A percentile compares a stretch with the other conserved stretches of the same genome.
Evolutionary conservation across 2,329 filamentous ascomycete species (phyloP).

Genomic region (Penicillium sp.): DNA sequence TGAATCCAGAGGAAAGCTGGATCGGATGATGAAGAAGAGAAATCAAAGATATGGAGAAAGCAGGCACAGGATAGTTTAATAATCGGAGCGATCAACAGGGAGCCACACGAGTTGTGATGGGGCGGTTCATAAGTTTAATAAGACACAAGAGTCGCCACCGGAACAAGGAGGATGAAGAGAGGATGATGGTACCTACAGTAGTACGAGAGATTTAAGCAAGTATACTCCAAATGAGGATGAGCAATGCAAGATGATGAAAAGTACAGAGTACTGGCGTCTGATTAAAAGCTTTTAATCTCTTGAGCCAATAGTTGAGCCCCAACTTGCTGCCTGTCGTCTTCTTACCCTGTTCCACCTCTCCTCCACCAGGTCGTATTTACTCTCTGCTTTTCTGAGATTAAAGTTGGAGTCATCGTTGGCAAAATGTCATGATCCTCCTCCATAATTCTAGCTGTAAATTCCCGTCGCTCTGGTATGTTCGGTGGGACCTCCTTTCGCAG

Average conservation of each 20-base stretch:
- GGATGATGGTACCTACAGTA: conserved; percentile 1
- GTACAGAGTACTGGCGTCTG: too few species aligned
- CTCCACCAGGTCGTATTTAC: neutral
- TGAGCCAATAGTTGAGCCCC: neutral
- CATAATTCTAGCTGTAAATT: conserved; percentile 9
- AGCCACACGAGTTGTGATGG: conserved; percentile 8
- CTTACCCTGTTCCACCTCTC: neutral
- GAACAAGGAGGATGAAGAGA: conserved; percentile 1
- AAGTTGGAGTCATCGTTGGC: neutral
- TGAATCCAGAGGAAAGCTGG: neutral
- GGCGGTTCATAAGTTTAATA: conserved; percentile 11
- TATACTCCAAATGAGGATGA: neutral
- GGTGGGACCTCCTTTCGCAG: conserved; percentile 7
- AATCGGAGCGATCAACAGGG: conserved; percentile 9
- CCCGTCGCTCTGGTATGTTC: conserved; percentile 16
- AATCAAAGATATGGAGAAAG: neutral
- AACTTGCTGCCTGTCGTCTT: conserved; percentile 5
- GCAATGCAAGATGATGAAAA: conserved; percentile 6
- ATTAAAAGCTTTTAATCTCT: neutral
- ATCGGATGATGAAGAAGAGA: neutral
- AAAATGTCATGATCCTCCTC: conserved; percentile 1
- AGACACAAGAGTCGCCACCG: conserved; percentile 16
- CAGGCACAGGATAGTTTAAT: conserved; percentile 4
- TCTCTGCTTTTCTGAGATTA: neutral
- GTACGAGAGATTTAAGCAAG: neutral